Conservation (phyloP, 164 flowering plant species). For the Annona squamosa region DNA sequence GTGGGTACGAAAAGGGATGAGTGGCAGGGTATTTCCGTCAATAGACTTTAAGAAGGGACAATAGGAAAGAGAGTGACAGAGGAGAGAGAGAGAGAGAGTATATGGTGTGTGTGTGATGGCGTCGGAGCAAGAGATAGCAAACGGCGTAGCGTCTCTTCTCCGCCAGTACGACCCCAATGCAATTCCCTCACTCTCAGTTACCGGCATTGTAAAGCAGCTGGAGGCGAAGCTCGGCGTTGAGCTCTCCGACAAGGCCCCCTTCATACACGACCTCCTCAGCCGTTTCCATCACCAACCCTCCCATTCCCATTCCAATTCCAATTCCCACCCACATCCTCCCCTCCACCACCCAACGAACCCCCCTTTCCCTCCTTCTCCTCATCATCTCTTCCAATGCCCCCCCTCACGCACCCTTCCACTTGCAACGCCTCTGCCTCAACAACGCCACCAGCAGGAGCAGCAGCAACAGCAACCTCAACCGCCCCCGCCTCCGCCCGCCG, state of each 20-base stretch:
- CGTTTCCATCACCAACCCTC: slow-evolving; percentile 29
- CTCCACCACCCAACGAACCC: slow-evolving; percentile 6
- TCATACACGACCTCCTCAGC: slow-evolving; percentile 56
- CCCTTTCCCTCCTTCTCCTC: slow-evolving; percentile 4
- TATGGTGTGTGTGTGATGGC: slow-evolving; percentile 25
- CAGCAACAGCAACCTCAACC: slow-evolving; percentile 3
- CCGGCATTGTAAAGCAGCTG: slow-evolving; percentile 53
- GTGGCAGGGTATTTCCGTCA: too few relatives aligned
- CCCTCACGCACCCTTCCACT: neutral
- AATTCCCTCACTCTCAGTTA: slow-evolving; percentile 26
- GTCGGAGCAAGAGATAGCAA: slow-evolving; percentile 62
- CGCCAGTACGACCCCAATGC: slow-evolving; percentile 49
- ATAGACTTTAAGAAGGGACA: neutral
- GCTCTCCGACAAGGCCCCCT: slow-evolving; percentile 49
- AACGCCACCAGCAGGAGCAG: slow-evolving; percentile 3
- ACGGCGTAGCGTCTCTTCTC: slow-evolving; percentile 46
- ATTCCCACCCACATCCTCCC: slow-evolving; percentile 12
- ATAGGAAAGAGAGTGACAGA: slow-evolving; percentile 2
- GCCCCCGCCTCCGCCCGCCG: slow-evolving; percentile 15
- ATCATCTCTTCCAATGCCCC: neutral
- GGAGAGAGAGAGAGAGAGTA: slow-evolving; percentile 5
- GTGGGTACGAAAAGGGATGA: too few relatives aligned
- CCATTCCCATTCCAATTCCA: slow-evolving; percentile 21
- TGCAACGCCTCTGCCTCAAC: neutral
- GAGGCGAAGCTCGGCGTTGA: slow-evolving; percentile 55